Base-by-base conservation (phyloP, 129 eudicot genomes). In the Saussurea involucrata region DNA sequence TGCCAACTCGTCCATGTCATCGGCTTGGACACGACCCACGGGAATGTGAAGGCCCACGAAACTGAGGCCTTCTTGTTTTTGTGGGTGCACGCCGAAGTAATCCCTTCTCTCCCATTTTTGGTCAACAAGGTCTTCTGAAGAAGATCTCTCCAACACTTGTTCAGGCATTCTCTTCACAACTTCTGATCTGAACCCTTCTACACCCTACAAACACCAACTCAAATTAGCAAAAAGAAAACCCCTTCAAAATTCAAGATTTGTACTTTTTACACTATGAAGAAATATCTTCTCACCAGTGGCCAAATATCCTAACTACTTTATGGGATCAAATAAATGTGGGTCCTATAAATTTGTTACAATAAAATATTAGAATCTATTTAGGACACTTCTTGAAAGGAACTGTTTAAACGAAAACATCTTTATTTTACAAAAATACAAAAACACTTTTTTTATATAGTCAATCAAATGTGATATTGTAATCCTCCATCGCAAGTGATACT, bases 151-250 rank as follows among this genome's bases (percentile, higher is more conserved):
- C 64, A 94, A 75, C 24, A 42, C 80, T 78, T 84, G 84, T 63
- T 78, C 79, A 7, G 98, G 98, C 98, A 94, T 91, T 85, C 98
- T 94, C 87, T 87, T 91, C 75, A 74, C 92, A 10, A 94, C 97
- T 77, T 94, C 98, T 3, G 88, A 76, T 63, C 98, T 85, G 40
- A 94, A 94, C 79, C 89, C 91, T 85, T 94, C 98, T 10, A 91
- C 82, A 8, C 98, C 98, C 98, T 94, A 87, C 85, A 86, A 33
- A 76, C 5, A 81, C 29, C 40, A 55, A 74, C 71, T 37, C 27
- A 81, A 20, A 13, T 81, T 28, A 80, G 72, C 66, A 80, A 80
- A 70, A 27, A 8, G 57, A 46, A 46, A 7, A 58, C 5, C 65
- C 73, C 78, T 72, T 58, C 17, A 24, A n/a, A 12, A 12, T 55